These are phyloP conservation scores for Fistulifera solaris DNA, from an alignment of 108 stramenopile species.

Conservation along the genomic window DNA sequence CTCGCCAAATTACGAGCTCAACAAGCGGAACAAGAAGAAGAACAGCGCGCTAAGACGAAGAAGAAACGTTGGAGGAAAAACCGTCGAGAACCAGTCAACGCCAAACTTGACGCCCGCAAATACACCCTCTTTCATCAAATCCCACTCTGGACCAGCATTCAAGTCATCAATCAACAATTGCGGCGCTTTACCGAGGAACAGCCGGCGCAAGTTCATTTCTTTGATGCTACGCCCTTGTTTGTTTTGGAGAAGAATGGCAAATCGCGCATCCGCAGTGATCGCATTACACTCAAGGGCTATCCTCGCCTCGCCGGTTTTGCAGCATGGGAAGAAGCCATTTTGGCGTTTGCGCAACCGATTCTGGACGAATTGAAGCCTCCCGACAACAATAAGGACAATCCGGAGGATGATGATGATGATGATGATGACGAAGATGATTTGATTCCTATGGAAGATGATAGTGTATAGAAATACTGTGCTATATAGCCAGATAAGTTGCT, in stretches of 20 bases:
- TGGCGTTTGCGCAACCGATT: not conserved
- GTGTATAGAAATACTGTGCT: no score
- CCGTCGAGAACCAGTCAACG: not conserved
- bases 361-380: not conserved
- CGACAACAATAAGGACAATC: not conserved
- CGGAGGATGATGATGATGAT: not conserved
- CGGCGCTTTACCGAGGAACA: conserved; percentile 36
- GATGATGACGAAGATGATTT: not conserved
- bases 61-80: not conserved
- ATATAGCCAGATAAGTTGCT: no score
- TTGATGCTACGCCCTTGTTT: conserved; percentile 69
- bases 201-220: conserved; percentile 44
- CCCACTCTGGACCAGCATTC: conserved; percentile 71
- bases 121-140: conserved; percentile 4
- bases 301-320: conserved; percentile 55
- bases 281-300: conserved; percentile 57
- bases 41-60: not conserved
- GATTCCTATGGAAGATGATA: not conserved
- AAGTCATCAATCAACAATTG: conserved; percentile 58
- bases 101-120: not conserved
- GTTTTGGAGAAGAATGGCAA: conserved; percentile 27
- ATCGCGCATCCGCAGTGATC: conserved; percentile 30
- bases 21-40: conserved; percentile 6
- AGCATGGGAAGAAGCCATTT: conserved; percentile 46
- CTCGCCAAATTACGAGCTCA: not conserved